phyloP scores from a whole-genome alignment of 2,329 filamentous ascomycete species.

The Chaetomiaceae sp. region DNA sequence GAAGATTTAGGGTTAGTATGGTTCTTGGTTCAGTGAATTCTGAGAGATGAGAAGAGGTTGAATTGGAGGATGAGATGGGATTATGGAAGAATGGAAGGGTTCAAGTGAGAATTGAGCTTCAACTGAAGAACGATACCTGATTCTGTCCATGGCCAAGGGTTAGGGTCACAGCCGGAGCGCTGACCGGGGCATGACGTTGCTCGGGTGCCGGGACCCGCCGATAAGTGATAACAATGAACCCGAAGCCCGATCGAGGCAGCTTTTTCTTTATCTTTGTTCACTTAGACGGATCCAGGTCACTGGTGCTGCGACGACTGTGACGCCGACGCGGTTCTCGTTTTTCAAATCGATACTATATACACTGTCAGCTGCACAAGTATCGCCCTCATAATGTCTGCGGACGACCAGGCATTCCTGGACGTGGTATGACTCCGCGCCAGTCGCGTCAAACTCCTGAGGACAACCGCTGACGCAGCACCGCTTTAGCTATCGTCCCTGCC shows the following conservation, averaged over 20 bases:
- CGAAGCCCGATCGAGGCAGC: slow-evolving; percentile 7
- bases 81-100: no score
- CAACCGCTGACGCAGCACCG: neutral
- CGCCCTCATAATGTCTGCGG: slow-evolving; percentile 60
- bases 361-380: neutral
- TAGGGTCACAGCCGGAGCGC: no score
- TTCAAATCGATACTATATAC: neutral
- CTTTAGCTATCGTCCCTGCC: slow-evolving; percentile 48
- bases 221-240: slow-evolving; percentile 12
- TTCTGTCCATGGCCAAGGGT: no score
- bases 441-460: slow-evolving; percentile 6
- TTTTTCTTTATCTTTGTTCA: neutral
- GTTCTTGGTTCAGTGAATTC: neutral
- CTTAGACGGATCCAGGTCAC: neutral
- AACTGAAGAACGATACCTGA: no score
- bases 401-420: slow-evolving; percentile 75
- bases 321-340: neutral
- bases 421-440: slow-evolving; percentile 50
- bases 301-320: neutral
- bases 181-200: slow-evolving; percentile 6
- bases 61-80: no score
- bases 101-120: no score
- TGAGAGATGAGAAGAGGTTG: neutral
- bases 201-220: slow-evolving; percentile 3
- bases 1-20: slow-evolving; percentile 12